These are phyloP conservation scores for Solanum corneliomulleri DNA, from an alignment of 257 asterid genomes.

Conservation along the genomic window DNA sequence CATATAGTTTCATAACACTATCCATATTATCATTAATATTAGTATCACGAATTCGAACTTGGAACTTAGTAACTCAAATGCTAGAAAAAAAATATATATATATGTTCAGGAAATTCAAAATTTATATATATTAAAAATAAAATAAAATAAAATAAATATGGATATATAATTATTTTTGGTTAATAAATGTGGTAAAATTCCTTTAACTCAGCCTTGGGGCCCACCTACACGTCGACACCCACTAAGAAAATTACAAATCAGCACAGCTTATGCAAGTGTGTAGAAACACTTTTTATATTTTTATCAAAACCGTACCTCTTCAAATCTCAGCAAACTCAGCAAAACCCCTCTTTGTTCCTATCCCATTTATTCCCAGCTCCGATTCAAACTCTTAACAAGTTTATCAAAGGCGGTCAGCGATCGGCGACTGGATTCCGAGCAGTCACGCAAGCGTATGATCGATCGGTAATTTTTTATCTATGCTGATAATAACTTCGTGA, in stretches of 20 bases:
- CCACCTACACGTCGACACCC: not conserved
- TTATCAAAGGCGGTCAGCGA: not conserved
- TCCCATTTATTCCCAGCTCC: not conserved
- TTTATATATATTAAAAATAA: too few relatives aligned
- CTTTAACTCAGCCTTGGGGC: not conserved
- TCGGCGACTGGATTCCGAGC: not conserved
- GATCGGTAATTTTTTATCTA: not conserved
- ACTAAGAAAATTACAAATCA: not conserved
- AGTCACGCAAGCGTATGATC: not conserved
- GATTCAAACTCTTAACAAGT: not conserved
- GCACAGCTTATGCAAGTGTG: not conserved
- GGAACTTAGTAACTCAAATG: not conserved
- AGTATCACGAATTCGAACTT: not conserved
- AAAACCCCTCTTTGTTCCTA: not conserved
- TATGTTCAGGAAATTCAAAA: not conserved
- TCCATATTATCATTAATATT: not conserved
- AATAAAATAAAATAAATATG: too few relatives aligned
- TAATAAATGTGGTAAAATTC: not conserved
- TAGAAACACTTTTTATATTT: not conserved
- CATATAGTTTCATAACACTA: too few relatives aligned
- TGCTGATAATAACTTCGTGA: not conserved
- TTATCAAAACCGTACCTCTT: not conserved
- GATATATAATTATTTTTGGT: not conserved
- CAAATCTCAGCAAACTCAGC: not conserved
- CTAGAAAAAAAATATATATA: too few relatives aligned